A percentile compares a stretch with the other conserved stretches of the same genome.
Conservation (phyloP, 257 asterid genomes). For the Thymus quinquecostatus region DNA sequence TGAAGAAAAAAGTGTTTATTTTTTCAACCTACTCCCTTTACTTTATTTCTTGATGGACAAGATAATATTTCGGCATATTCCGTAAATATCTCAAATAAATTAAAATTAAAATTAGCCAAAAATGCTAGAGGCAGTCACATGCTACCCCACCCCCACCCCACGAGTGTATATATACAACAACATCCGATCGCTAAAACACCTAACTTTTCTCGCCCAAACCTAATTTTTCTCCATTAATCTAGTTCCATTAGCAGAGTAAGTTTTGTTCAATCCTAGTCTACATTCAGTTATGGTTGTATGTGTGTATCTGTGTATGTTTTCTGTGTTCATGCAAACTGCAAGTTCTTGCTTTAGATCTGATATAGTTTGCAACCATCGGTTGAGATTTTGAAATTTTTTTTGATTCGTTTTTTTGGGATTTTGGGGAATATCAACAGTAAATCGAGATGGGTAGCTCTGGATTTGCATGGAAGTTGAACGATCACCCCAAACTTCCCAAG, state of each 20-base stretch:
- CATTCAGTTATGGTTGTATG: neutral
- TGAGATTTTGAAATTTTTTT: slow-evolving; percentile 30
- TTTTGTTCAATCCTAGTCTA: neutral
- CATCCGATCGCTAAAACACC: slow-evolving; percentile 1
- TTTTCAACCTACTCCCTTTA: neutral
- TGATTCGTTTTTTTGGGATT: no score
- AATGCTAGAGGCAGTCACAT: neutral
- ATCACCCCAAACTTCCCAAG: slow-evolving; percentile 86
- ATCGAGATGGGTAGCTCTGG: slow-evolving; percentile 74
- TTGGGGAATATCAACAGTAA: slow-evolving; percentile 4
- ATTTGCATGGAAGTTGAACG: slow-evolving; percentile 83
- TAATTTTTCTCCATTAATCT: slow-evolving; percentile 1
- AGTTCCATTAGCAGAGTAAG: neutral
- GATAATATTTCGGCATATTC: slow-evolving; percentile 31
- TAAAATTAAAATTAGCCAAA: neutral
- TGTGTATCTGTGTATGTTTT: neutral
- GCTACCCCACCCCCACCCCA: neutral
- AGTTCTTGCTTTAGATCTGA: slow-evolving; percentile 31
- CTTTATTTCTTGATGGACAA: slow-evolving; percentile 31
- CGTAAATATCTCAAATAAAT: slow-evolving; percentile 31
- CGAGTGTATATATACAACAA: slow-evolving; percentile 8
- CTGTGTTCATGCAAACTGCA: slow-evolving; percentile 5
- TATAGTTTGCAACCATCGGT: slow-evolving; percentile 1
- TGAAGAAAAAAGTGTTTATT: no score
- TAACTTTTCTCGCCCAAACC: slow-evolving; percentile 1